Evolutionary conservation across 208 protist genomes (phyloP).

Genomic region (Crithidia fasciculata): DNA sequence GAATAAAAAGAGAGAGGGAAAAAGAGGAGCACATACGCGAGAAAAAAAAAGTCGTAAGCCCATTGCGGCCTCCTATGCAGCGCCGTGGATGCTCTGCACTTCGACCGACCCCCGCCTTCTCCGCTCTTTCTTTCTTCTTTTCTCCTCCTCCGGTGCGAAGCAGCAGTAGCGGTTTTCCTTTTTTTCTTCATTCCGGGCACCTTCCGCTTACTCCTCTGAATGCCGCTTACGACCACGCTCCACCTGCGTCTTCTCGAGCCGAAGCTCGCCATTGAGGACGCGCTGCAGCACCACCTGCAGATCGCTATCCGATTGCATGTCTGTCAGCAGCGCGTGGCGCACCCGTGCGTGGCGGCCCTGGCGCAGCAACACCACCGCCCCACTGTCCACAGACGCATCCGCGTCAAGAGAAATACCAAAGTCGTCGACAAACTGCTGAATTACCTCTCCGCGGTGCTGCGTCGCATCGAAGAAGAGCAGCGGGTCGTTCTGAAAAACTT

Average conservation of each 20-base stretch:
- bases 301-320: slow-evolving; percentile 28
- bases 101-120: too few species aligned
- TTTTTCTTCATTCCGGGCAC: too few species aligned
- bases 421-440: slow-evolving; percentile 17
- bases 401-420: slow-evolving; percentile 12
- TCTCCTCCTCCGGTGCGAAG: too few species aligned
- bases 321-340: slow-evolving; percentile 28
- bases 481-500: slow-evolving; percentile 55
- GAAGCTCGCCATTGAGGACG: slow-evolving; percentile 37
- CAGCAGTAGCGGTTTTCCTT: too few species aligned
- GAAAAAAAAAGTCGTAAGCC: too few species aligned
- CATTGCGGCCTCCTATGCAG: too few species aligned
- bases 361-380: slow-evolving; percentile 41
- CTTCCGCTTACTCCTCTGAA: neutral
- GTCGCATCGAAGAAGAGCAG: slow-evolving; percentile 74
- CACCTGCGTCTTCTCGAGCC: slow-evolving; percentile 12
- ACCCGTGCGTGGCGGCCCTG: slow-evolving; percentile 29
- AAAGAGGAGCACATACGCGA: too few species aligned
- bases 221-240: neutral
- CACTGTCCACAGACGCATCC: neutral
- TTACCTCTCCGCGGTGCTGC: slow-evolving; percentile 6
- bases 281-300: slow-evolving; percentile 32
- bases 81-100: too few species aligned
- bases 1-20: too few species aligned
- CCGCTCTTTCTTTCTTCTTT: too few species aligned